Conservation (phyloP, 352 stramenopile species). For the Pythium volutum region DNA sequence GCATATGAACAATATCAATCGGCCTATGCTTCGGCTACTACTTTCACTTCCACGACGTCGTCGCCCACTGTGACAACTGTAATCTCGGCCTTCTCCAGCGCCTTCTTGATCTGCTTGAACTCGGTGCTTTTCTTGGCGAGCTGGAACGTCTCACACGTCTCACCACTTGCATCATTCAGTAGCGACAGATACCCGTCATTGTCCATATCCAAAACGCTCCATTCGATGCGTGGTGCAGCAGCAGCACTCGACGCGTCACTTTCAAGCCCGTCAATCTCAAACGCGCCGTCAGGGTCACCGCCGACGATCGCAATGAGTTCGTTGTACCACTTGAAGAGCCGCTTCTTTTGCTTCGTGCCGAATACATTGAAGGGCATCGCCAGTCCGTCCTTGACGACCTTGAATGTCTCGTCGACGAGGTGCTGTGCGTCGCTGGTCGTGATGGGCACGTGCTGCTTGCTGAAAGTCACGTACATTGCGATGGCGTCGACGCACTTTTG, state of each 20-base stretch:
- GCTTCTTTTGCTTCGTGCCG: constrained; percentile 80
- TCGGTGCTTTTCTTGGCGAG: constrained; percentile 64
- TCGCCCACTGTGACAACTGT: constrained; percentile 52
- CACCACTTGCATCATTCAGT: constrained; percentile 58
- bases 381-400: constrained; percentile 74
- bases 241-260: constrained; percentile 19
- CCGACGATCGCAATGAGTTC: constrained; percentile 64
- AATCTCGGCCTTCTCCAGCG: constrained; percentile 53
- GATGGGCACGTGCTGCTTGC: constrained; percentile 37
- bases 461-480: constrained; percentile 59
- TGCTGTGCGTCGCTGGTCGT: constrained; percentile 26
- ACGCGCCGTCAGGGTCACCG: constrained; percentile 37
- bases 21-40: constrained; percentile 8
- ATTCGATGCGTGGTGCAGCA: constrained; percentile 29
- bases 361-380: constrained; percentile 85
- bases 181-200: constrained; percentile 74
- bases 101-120: constrained; percentile 71
- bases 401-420: constrained; percentile 55
- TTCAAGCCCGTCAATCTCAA: constrained; percentile 21
- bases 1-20: neutral
- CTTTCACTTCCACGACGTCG: constrained; percentile 20
- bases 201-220: constrained; percentile 72
- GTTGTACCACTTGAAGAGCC: constrained; percentile 83
- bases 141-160: constrained; percentile 66
- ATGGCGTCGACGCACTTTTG: constrained; percentile 76